Conservation (phyloP, 2,329 filamentous ascomycete species). For the Allantophomopsis lycopodina region DNA sequence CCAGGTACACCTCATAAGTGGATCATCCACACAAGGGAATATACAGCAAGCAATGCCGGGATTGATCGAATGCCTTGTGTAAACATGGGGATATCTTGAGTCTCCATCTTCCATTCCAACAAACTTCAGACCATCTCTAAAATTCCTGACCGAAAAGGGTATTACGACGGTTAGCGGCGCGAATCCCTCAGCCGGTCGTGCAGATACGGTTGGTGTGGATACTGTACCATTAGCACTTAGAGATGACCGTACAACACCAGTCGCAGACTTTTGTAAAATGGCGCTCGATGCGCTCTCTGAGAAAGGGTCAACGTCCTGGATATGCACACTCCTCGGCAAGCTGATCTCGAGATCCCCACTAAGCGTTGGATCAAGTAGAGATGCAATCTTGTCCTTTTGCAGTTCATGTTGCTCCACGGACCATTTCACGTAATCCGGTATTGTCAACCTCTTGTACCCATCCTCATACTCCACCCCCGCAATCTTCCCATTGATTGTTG, state of each 20-base stretch:
- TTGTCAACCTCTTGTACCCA: conserved; percentile 50
- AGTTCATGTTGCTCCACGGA: conserved; percentile 64
- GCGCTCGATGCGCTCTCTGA: conserved; percentile 31
- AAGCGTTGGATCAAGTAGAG: conserved; percentile 16
- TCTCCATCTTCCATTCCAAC: conserved; percentile 74
- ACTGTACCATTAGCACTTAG: conserved; percentile 20
- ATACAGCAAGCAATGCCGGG: conserved; percentile 72
- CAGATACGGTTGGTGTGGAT: conserved; percentile 15
- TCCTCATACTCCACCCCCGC: conserved; percentile 28
- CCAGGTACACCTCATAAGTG: conserved; percentile 71
- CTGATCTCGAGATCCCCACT: conserved; percentile 43
- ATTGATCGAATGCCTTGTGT: conserved; percentile 69
- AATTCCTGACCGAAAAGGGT: conserved; percentile 62
- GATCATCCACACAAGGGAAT: conserved; percentile 88
- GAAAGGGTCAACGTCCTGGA: conserved; percentile 43
- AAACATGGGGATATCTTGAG: conserved; percentile 77
- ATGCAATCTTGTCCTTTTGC: conserved; percentile 49
- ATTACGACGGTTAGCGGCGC: conserved; percentile 52
- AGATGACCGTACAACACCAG: conserved; percentile 10
- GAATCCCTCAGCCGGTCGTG: conserved; percentile 27
- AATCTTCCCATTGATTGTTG: conserved; percentile 32
- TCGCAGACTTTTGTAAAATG: conserved; percentile 22
- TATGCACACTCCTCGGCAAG: conserved; percentile 44
- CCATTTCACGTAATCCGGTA: conserved; percentile 47
- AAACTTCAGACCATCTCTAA: conserved; percentile 83